A percentile compares a stretch with the other conserved stretches of the same genome.
These are phyloP conservation scores for Elaeis guineensis DNA, from an alignment of 176 grass and related monocot genomes.

Conservation along the genomic window DNA sequence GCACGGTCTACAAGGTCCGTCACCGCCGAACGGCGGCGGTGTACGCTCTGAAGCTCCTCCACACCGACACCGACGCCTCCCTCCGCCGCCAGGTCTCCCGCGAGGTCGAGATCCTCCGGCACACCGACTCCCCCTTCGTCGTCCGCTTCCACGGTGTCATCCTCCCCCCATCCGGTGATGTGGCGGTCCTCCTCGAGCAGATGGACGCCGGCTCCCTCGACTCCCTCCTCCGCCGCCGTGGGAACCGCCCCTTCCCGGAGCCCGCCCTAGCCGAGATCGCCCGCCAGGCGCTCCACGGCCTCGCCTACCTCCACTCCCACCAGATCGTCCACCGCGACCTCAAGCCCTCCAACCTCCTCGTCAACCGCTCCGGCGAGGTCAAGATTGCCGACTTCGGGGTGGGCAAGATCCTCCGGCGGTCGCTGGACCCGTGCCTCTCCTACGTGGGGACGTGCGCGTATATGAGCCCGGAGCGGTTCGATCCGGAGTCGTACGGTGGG, in stretches of 20 bases:
- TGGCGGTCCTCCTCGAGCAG: slow-evolving; percentile 40
- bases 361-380: slow-evolving; percentile 15
- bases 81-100: neutral
- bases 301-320: slow-evolving; percentile 38
- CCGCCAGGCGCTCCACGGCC: slow-evolving; percentile 27
- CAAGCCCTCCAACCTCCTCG: slow-evolving; percentile 40
- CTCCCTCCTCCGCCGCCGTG: neutral
- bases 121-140: slow-evolving; percentile 26
- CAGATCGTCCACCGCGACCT: slow-evolving; percentile 37
- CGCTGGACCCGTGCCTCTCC: slow-evolving; percentile 28
- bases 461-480: slow-evolving; percentile 58
- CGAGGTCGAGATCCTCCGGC: slow-evolving; percentile 25
- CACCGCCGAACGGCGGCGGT: slow-evolving; percentile 32
- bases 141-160: slow-evolving; percentile 41
- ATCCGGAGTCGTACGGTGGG: slow-evolving; percentile 26
- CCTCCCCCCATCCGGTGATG: slow-evolving; percentile 9
- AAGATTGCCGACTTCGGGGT: slow-evolving; percentile 59
- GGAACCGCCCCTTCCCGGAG: slow-evolving; percentile 30
- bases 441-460: slow-evolving; percentile 17
- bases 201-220: slow-evolving; percentile 40
- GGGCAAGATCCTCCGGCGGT: slow-evolving; percentile 26
- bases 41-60: slow-evolving; percentile 44
- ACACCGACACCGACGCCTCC: slow-evolving; percentile 8
- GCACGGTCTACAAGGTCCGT: slow-evolving; percentile 52
- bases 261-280: slow-evolving; percentile 37